A percentile compares a stretch with the other conserved stretches of the same genome.
These are phyloP conservation scores for Dalechampia spathulata DNA, from an alignment of 441 rosid genomes.

Conservation along the genomic window DNA sequence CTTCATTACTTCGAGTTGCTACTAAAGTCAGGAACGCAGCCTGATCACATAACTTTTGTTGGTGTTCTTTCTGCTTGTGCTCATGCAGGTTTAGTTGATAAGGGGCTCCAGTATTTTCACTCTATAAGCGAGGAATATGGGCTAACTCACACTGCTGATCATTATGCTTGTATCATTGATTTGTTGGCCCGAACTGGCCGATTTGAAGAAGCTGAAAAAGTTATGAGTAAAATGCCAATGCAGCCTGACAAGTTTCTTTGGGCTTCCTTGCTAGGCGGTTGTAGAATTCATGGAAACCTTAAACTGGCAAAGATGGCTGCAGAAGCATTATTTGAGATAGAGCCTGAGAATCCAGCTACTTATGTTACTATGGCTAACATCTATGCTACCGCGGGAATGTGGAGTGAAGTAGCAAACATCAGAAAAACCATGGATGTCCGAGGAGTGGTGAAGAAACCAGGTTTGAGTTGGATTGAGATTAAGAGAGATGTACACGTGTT, in stretches of 20 bases:
- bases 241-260: conserved; percentile 38
- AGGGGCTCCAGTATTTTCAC: conserved; percentile 35
- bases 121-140: conserved; percentile 26
- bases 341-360: conserved; percentile 16
- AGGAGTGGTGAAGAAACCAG: conserved; percentile 17
- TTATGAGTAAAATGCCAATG: conserved; percentile 36
- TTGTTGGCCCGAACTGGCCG: conserved; percentile 39
- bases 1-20: conserved; percentile 9
- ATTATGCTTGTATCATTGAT: conserved; percentile 45
- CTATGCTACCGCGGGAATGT: conserved; percentile 17
- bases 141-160: conserved; percentile 31
- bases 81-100: conserved; percentile 41
- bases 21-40: conserved; percentile 13
- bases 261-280: conserved; percentile 47
- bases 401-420: conserved; percentile 13
- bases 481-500: conserved; percentile 12
- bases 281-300: conserved; percentile 39
- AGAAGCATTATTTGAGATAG: conserved; percentile 20
- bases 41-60: conserved; percentile 13
- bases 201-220: conserved; percentile 31
- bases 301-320: conserved; percentile 31
- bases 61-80: conserved; percentile 27
- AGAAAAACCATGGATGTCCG: conserved; percentile 12
- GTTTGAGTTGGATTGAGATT: conserved; percentile 16
- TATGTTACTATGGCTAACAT: conserved; percentile 18